Evolutionary conservation across 257 asterid species (phyloP).

Genomic region (Lantana camara): DNA sequence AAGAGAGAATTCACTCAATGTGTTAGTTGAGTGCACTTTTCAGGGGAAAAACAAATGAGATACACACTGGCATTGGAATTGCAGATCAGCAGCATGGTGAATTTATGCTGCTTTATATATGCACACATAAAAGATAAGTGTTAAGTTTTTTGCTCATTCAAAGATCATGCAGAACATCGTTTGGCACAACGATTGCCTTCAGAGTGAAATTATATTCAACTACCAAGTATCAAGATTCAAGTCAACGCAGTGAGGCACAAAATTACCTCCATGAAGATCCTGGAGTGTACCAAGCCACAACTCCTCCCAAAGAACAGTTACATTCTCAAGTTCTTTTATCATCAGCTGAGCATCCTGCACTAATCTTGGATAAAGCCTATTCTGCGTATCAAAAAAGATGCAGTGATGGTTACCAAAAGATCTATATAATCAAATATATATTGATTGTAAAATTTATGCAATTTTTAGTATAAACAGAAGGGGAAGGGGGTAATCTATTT

Average conservation of each 20-base stretch:
- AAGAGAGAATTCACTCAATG: background rate
- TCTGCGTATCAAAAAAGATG: slow-evolving; percentile 54
- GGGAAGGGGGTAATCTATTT: background rate
- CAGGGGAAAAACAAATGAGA: background rate
- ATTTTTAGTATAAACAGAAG: background rate
- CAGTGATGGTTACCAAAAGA: slow-evolving; percentile 6
- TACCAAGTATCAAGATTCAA: slow-evolving; percentile 30
- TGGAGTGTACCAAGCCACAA: slow-evolving; percentile 99
- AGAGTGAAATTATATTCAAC: slow-evolving; percentile 1
- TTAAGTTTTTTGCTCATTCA: slow-evolving; percentile 6
- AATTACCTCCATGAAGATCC: slow-evolving; percentile 92
- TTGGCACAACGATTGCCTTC: slow-evolving; percentile 17
- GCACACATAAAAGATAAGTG: slow-evolving; percentile 4
- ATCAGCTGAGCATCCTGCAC: slow-evolving; percentile 92
- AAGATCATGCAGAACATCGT: slow-evolving; percentile 13
- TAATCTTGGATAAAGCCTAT: slow-evolving; percentile 77
- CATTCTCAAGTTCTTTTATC: slow-evolving; percentile 92
- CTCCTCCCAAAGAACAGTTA: slow-evolving; percentile 99
- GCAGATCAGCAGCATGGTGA: slow-evolving; percentile 4
- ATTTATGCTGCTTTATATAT: slow-evolving; percentile 12
- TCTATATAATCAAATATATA: slow-evolving; percentile 4
- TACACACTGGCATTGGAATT: background rate
- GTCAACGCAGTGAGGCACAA: slow-evolving; percentile 18
- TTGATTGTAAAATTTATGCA: background rate
- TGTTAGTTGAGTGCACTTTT: background rate